Base-by-base conservation (phyloP, 345 rosid genomes). In the Sisymbrium altissimum region DNA sequence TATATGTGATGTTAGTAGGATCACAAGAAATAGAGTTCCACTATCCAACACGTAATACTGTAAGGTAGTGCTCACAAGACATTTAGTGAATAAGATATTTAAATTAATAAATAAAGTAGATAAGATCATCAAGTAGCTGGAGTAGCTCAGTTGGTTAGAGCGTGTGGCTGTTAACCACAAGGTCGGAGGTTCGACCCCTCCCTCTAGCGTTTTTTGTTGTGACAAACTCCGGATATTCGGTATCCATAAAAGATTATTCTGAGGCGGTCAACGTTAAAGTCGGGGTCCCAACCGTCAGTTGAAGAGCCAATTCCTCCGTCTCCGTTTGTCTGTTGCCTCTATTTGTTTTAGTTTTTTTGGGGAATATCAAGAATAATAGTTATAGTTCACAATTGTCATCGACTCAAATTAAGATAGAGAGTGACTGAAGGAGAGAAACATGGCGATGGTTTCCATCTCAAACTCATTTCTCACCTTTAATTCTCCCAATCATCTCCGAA, bases 111-210 rank as follows among this genome's bases (percentile, higher is more conserved):
- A n/a, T n/a, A n/a, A n/a, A n/a, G n/a, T n/a, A n/a, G n/a, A n/a
- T n/a, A n/a, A n/a, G n/a, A n/a, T n/a, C n/a, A n/a, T n/a, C n/a
- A n/a, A n/a, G n/a, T n/a, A 17, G 58, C 58, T 53, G 58, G 58
- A 27, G 58, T 53, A 19, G 8, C 86, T 91, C 90, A 89, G 88
- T 79, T 81, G 96, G 93, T 74, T 88, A 88, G 89, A 85, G 86
- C 88, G 86, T 88, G 84, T 86, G 85, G 90, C 25, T 23, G 25
- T 30, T 58, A 58, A 72, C 78, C 71, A 65, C 73, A 74, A 74
- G 73, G 78, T 67, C 73, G 36, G 73, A 74, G 68, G 78, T 74
- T 74, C 78, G 61, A 66, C n/a, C n/a, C n/a, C n/a, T n/a, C n/a
- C n/a, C n/a, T n/a, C n/a, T n/a, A n/a, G n/a, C n/a, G n/a, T n/a